Conservation (phyloP, 192 early-diverging fungal species). For the Coemansia umbellata region DNA sequence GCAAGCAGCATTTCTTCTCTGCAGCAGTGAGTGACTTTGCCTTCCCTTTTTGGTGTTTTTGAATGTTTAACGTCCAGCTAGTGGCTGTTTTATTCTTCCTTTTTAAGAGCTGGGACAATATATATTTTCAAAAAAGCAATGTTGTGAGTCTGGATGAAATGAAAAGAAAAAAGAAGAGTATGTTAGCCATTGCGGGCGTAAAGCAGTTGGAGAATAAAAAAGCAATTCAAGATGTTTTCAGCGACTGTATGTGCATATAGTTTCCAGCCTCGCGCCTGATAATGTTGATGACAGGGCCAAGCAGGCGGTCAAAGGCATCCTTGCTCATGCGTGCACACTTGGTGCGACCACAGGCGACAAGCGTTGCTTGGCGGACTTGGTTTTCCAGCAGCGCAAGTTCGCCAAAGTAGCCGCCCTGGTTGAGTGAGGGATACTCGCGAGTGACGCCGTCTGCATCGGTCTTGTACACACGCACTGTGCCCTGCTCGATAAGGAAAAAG, state of each 20-base stretch:
- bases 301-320: constrained; percentile 89
- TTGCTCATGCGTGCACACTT: constrained; percentile 96
- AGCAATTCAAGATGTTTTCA: constrained; percentile 11
- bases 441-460: constrained; percentile 75
- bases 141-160: too few relatives aligned
- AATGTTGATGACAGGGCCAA: constrained; percentile 94
- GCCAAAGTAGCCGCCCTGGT: constrained; percentile 94
- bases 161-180: constrained; percentile 1
- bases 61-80: too few relatives aligned
- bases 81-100: too few relatives aligned
- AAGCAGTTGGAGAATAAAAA: not conserved
- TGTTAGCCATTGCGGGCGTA: not conserved
- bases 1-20: constrained; percentile 11
- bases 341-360: constrained; percentile 77
- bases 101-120: too few relatives aligned
- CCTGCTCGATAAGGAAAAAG: constrained; percentile 95
- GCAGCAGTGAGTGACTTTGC: too few relatives aligned
- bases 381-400: constrained; percentile 95
- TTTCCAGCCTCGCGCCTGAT: constrained; percentile 92
- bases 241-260: constrained; percentile 62
- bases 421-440: constrained; percentile 64
- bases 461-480: constrained; percentile 80
- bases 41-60: too few relatives aligned
- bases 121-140: too few relatives aligned
- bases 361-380: constrained; percentile 87